Evolutionary conservation across 2,329 filamentous ascomycete genomes (phyloP).

Genomic region (Lachnum nothofagi): DNA sequence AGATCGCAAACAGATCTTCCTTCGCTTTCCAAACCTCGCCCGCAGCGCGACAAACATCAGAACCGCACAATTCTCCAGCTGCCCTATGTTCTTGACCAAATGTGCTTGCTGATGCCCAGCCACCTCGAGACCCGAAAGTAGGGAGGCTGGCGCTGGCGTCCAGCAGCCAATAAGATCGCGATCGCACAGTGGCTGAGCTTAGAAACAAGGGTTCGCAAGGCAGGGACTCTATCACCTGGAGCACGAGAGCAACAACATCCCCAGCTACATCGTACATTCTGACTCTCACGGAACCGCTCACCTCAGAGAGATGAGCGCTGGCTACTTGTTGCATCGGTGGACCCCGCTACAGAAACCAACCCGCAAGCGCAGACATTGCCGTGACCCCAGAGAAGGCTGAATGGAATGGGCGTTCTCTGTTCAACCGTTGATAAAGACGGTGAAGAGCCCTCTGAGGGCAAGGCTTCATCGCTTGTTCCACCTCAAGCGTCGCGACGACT

Average conservation of each 20-base stretch:
- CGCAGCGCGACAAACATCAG: too few species aligned
- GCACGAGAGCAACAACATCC: constrained; percentile 2
- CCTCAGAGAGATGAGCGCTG: constrained; percentile 10
- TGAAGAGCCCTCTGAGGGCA: constrained; percentile 23
- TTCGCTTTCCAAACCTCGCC: too few species aligned
- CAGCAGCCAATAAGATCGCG: constrained; percentile 2
- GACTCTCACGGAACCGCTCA: background rate
- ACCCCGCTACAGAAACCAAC: background rate
- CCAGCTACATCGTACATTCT: background rate
- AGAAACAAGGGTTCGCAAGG: background rate
- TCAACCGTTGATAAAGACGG: constrained; percentile 28
- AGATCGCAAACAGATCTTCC: too few species aligned
- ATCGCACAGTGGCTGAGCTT: constrained; percentile 6
- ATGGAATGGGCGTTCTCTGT: constrained; percentile 29
- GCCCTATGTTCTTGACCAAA: background rate
- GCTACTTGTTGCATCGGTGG: background rate
- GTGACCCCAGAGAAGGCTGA: constrained; percentile 13
- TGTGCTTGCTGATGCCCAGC: background rate
- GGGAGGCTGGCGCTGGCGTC: background rate
- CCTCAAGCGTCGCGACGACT: constrained; percentile 18
- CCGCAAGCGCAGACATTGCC: constrained; percentile 12
- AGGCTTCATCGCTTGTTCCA: constrained; percentile 16
- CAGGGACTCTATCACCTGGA: background rate
- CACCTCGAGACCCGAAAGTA: background rate
- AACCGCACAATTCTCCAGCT: background rate